Base-by-base conservation (phyloP, 192 early-diverging fungal species). In the Backusella macrospora region DNA sequence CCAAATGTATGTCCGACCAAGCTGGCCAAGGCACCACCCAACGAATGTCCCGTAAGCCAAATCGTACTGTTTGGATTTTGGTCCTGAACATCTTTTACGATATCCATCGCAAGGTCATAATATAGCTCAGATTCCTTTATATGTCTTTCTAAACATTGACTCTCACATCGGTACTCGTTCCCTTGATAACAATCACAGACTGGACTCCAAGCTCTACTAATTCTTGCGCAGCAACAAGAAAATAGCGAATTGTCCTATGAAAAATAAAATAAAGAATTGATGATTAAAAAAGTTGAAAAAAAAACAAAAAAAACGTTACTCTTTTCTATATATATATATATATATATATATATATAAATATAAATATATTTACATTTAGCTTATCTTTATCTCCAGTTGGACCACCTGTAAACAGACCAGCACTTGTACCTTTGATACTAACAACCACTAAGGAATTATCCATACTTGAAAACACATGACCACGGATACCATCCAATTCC, bases 221-320 rank as follows among this genome's bases (percentile, higher is more conserved):
- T 92, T 67, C 91, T 90, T n/a, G 93, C 97, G 81, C 97, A 99
- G 86, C 97, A 99, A 82, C 97, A 99, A 5, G 94, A 96, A 75
- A 99, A 99, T 75, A 98, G 84, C 48, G 94, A 86, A 78, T 98
- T 99, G 81, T 98, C 96, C 87, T 88, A 78, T 34, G 29, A 34
- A 34, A 34, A 34, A 34, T 34, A 34, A 34, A 34, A 34, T 34
- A 34, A 34, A 34, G 2, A 34, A 34, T 1, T 34, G 29, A 2
- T 0, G 29, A 59, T 52, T 52, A 44, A 67, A 23, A 42, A 68
- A 65, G 12, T 69, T 65, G 23, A 71, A 49, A n/a, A 23, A 14
- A 46, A n/a, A 64, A 16, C n/a, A 10, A 73, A 43, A 10, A 5
- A 9, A 43, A 43, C 8, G 1, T 43, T 43, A 43, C 42, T 6